phyloP scores from a whole-genome alignment of 257 asterid genomes.

The Scutellaria baicalensis region DNA sequence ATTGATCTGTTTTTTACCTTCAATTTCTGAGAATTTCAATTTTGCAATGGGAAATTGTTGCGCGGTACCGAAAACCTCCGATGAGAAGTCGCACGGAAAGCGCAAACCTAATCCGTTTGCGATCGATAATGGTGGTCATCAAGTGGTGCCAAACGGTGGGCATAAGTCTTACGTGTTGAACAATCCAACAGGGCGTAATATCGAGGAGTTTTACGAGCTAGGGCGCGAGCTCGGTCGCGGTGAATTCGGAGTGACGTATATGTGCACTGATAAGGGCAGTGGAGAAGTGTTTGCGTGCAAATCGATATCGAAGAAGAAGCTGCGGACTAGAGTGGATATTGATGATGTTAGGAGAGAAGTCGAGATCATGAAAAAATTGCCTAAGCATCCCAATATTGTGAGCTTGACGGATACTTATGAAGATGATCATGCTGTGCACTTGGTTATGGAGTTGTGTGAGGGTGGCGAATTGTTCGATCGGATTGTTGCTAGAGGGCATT shows the following conservation, averaged over 20 bases:
- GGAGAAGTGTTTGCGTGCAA: slow-evolving; percentile 46
- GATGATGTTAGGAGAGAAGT: slow-evolving; percentile 60
- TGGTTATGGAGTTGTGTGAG: slow-evolving; percentile 65
- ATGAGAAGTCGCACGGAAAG: slow-evolving; percentile 29
- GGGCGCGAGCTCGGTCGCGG: slow-evolving; percentile 62
- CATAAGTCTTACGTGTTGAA: slow-evolving; percentile 32
- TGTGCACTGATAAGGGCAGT: slow-evolving; percentile 39
- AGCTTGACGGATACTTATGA: slow-evolving; percentile 55
- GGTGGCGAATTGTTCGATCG: slow-evolving; percentile 63
- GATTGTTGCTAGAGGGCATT: slow-evolving; percentile 56
- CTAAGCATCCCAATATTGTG: slow-evolving; percentile 50
- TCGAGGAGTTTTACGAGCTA: slow-evolving; percentile 38
- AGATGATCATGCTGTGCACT: slow-evolving; percentile 48
- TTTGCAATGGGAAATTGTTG: slow-evolving; percentile 54
- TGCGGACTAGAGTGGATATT: slow-evolving; percentile 50
- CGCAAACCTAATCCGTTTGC: slow-evolving; percentile 36
- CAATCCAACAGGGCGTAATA: slow-evolving; percentile 40
- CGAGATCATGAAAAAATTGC: slow-evolving; percentile 55
- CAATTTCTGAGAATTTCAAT: too few species aligned
- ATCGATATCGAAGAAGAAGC: slow-evolving; percentile 56
- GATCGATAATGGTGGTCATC: slow-evolving; percentile 5
- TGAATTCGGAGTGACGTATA: slow-evolving; percentile 48
- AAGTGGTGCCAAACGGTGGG: slow-evolving; percentile 21
- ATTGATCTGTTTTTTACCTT: too few species aligned
- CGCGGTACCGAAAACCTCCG: slow-evolving; percentile 39